A percentile compares a stretch with the other conserved stretches of the same genome.
These are phyloP conservation scores for Sphagnum tenellum DNA, from an alignment of 225 moss, liverwort and hornwort species.

Conservation along the genomic window DNA sequence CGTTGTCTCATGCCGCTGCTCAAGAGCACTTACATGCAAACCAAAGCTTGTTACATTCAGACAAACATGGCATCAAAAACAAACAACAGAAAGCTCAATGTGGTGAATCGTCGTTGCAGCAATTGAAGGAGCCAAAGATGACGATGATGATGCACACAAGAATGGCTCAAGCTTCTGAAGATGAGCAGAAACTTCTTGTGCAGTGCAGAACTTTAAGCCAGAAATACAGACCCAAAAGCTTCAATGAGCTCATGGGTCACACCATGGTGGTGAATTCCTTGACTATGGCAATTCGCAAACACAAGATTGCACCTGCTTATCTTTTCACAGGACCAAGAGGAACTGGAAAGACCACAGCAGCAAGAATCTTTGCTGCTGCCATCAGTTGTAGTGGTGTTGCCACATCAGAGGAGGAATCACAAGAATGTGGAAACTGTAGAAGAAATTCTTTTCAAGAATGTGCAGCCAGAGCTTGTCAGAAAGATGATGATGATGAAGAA, in stretches of 20 bases:
- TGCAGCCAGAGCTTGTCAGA: constrained; percentile 2
- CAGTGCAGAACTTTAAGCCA: constrained; percentile 43
- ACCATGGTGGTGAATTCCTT: constrained; percentile 62
- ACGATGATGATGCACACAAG: no score
- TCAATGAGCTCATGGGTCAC: constrained; percentile 69
- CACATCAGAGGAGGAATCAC: constrained; percentile 17
- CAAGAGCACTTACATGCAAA: no score
- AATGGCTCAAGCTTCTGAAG: no score
- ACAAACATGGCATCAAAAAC: no score
- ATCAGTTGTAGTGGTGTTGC: constrained; percentile 36
- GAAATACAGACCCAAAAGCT: constrained; percentile 68
- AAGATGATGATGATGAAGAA: no score
- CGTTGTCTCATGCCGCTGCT: no score
- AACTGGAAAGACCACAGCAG: constrained; percentile 74
- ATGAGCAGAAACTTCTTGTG: no score
- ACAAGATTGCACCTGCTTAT: constrained; percentile 74
- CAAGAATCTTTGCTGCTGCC: constrained; percentile 65
- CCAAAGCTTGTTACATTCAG: no score
- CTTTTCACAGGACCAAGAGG: constrained; percentile 81
- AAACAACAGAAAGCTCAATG: no score
- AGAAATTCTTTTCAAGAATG: constrained; percentile 4
- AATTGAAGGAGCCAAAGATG: no score
- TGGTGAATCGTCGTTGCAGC: no score
- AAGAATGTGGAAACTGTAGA: constrained; percentile 65
- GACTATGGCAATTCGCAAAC: constrained; percentile 39